Conservation (phyloP, 2,329 filamentous ascomycete species). For the Ampelomyces quisqualis region DNA sequence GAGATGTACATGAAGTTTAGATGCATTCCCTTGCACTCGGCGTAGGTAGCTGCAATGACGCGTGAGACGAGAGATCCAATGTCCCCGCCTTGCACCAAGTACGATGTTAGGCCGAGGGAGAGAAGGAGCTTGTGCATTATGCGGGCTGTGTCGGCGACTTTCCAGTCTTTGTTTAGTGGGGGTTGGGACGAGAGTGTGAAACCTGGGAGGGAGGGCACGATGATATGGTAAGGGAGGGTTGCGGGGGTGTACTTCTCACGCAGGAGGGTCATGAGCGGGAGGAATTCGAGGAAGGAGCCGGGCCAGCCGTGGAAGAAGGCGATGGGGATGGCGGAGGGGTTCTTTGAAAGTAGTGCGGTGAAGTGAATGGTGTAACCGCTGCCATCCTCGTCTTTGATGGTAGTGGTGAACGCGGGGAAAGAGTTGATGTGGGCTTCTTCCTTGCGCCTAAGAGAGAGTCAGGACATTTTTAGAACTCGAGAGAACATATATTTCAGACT, state of each 20-base stretch:
- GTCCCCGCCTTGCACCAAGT: constrained; percentile 60
- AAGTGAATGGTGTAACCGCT: constrained; percentile 53
- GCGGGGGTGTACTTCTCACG: constrained; percentile 52
- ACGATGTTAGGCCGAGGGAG: constrained; percentile 54
- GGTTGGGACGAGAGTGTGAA: constrained; percentile 55
- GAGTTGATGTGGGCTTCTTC: constrained; percentile 50
- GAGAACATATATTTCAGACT: too few relatives aligned
- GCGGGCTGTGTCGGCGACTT: constrained; percentile 43
- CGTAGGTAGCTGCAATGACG: constrained; percentile 45
- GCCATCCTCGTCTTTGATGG: constrained; percentile 46
- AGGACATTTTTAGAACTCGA: too few relatives aligned
- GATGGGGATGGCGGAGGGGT: constrained; percentile 53
- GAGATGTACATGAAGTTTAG: constrained; percentile 33
- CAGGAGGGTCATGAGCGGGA: constrained; percentile 53
- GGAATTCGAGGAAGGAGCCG: constrained; percentile 56
- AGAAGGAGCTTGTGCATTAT: constrained; percentile 56
- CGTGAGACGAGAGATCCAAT: constrained; percentile 52
- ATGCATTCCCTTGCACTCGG: constrained; percentile 51
- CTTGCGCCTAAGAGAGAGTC: constrained; percentile 32
- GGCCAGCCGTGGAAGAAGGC: constrained; percentile 60
- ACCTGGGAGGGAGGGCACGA: constrained; percentile 58
- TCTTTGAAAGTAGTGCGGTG: constrained; percentile 55
- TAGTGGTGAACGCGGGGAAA: constrained; percentile 53
- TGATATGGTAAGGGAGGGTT: constrained; percentile 57
- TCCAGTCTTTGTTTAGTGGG: constrained; percentile 50